These are phyloP conservation scores for Aspergillus niger DNA, from an alignment of 2,329 filamentous ascomycete genomes.

Conservation along the genomic window DNA sequence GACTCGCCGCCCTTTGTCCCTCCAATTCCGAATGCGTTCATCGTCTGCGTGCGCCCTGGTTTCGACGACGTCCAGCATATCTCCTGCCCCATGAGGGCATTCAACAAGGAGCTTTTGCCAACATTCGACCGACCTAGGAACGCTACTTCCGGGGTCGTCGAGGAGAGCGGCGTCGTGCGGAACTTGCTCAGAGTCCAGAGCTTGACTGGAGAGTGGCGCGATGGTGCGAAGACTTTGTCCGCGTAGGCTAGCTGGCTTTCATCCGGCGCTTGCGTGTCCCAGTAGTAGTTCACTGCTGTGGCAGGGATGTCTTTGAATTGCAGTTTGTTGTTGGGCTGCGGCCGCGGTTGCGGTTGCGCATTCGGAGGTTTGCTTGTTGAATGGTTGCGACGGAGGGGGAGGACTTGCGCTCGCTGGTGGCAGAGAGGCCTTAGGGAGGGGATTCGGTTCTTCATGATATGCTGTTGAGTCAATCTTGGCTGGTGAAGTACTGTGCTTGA, in stretches of 20 bases:
- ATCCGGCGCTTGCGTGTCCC: slow-evolving; percentile 53
- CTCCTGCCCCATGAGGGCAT: slow-evolving; percentile 58
- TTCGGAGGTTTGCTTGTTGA: not conserved
- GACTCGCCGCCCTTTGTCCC: slow-evolving; percentile 46
- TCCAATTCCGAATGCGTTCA: slow-evolving; percentile 68
- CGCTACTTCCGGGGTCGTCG: slow-evolving; percentile 60
- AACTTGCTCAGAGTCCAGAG: slow-evolving; percentile 64
- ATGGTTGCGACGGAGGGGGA: not conserved
- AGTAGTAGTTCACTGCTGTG: slow-evolving; percentile 49
- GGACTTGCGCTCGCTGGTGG: not conserved
- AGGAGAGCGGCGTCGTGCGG: slow-evolving; percentile 57
- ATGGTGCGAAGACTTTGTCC: slow-evolving; percentile 47
- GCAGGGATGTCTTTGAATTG: slow-evolving; percentile 35
- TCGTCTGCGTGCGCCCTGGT: slow-evolving; percentile 63
- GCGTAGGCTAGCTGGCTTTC: slow-evolving; percentile 48
- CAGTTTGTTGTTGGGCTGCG: slow-evolving; percentile 26
- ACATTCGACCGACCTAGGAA: slow-evolving; percentile 72
- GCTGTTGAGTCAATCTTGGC: not conserved
- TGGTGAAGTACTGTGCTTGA: not conserved
- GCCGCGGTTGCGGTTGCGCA: slow-evolving; percentile 13
- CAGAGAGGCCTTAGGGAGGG: not conserved
- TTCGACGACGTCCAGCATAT: slow-evolving; percentile 60
- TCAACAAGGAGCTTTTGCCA: slow-evolving; percentile 68
- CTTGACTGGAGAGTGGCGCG: slow-evolving; percentile 54
- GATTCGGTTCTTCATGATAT: not conserved